Evolutionary conservation across 176 grass and related monocot genomes (phyloP), one percentile per base, ranked within the genome.

Genomic region (Oryza meyeriana): DNA sequence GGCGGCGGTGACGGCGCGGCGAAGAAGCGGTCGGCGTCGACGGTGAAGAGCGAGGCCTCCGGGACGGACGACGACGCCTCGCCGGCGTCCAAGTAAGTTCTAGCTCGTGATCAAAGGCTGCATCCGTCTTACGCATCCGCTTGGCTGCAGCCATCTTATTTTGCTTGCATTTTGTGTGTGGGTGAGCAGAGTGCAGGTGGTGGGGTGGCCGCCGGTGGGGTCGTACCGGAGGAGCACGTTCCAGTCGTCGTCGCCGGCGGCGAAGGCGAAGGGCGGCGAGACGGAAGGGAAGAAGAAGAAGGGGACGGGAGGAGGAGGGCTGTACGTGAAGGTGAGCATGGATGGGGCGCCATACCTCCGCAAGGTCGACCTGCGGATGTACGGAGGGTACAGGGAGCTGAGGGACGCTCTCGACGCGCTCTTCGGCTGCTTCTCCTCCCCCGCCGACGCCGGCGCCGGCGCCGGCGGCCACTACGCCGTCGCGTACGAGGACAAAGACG

Each of bases 401-500:
- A 75, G 77, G 17, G 68, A 79, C 52, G 86, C 83, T 17, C 79
- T 89, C 6, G 89, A 89, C 74, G 34, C 8, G 38, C 87, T 91
- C 76, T 94, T 94, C 84, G 85, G 84, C 74, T 84, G 84, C 86
- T 91, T 89, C 75, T 87, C 84, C 50, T 69, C 80, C 17, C 29
- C 42, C 18, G 47, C 47, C 47, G 50, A 7, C 50, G 6, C 67
- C 6, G n/a, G 73, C 12, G 0, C 25, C 8, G 13, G 0, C 12
- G 65, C 2, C 79, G 80, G 14, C 29, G 63, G 26, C 6, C 83
- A 91, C 57, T 87, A 85, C 85, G 77, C 84, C 72, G 50, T 94
- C 27, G 87, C 89, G 0, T 94, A 94, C 27, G 89, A 94, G 87
- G 92, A 94, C 70, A 94, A 91, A 79, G 92, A 94, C 82, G 92